These are phyloP conservation scores for Chloranthus sessilifolius DNA, from an alignment of 164 flowering plant genomes.

Conservation along the genomic window DNA sequence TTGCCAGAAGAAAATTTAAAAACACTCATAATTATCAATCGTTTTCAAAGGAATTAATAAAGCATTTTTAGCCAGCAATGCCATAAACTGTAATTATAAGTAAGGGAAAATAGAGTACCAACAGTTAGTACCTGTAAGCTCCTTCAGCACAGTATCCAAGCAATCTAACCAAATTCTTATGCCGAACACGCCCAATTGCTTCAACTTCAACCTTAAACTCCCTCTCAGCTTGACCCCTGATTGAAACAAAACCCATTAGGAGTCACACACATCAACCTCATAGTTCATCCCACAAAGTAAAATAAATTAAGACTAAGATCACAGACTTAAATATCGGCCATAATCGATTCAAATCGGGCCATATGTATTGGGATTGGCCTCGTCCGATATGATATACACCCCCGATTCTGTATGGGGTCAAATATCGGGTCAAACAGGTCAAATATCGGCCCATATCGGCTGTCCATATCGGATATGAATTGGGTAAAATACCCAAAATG, in stretches of 20 bases:
- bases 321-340: too few species aligned
- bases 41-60: background rate
- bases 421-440: too few species aligned
- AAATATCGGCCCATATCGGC: too few species aligned
- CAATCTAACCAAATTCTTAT: constrained; percentile 83
- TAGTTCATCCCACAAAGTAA: too few species aligned
- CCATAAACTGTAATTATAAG: background rate
- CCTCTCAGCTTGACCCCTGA: constrained; percentile 79
- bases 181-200: constrained; percentile 85
- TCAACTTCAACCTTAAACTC: constrained; percentile 87
- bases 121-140: constrained; percentile 63
- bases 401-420: too few species aligned
- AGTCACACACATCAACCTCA: background rate
- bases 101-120: background rate
- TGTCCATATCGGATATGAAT: too few species aligned
- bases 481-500: too few species aligned
- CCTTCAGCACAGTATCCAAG: constrained; percentile 95
- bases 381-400: too few species aligned
- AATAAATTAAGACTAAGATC: too few species aligned
- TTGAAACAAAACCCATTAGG: constrained; percentile 3
- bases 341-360: too few species aligned
- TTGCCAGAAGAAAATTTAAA: background rate
- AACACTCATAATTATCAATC: too few species aligned
- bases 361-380: too few species aligned
- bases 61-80: background rate